Percentiles rank a stretch among this genome's conserved stretches.
Conservation (phyloP, 2,329 filamentous ascomycete genomes). For the Sporothrix brunneoviolacea region DNA sequence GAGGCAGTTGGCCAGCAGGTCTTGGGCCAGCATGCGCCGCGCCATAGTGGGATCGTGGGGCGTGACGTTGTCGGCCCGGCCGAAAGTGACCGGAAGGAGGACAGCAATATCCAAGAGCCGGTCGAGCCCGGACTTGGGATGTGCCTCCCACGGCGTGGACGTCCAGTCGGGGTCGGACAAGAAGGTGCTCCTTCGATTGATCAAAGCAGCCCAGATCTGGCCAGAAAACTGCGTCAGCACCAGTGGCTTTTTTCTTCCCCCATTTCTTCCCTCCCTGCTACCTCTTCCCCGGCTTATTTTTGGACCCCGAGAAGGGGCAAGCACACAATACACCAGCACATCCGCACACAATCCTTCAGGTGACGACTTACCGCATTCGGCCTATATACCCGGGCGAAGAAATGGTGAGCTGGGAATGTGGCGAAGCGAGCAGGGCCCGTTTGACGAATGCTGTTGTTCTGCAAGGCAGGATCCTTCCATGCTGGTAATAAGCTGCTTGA, state of each 20-base stretch:
- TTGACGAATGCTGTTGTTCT: slow-evolving; percentile 32
- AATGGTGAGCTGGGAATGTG: slow-evolving; percentile 50
- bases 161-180: slow-evolving; percentile 47
- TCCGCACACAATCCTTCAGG: no score
- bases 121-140: slow-evolving; percentile 46
- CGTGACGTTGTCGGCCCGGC: slow-evolving; percentile 37
- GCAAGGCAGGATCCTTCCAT: slow-evolving; percentile 32
- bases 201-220: slow-evolving; percentile 41
- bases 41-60: slow-evolving; percentile 32
- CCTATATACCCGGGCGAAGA: slow-evolving; percentile 49
- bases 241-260: no score
- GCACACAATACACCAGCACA: no score
- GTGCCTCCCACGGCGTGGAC: slow-evolving; percentile 43
- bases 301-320: no score
- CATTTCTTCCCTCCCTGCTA: no score
- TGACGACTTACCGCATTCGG: slow-evolving; percentile 47
- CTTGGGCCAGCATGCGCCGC: slow-evolving; percentile 39
- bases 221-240: not conserved
- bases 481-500: slow-evolving; percentile 27
- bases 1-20: slow-evolving; percentile 42
- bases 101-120: slow-evolving; percentile 45
- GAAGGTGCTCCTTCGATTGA: slow-evolving; percentile 44
- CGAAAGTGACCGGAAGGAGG: slow-evolving; percentile 41
- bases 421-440: slow-evolving; percentile 41
- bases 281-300: no score